These are phyloP conservation scores for Melanogaster broomeanus DNA, from an alignment of 768 basidiomycete species.

Conservation along the genomic window DNA sequence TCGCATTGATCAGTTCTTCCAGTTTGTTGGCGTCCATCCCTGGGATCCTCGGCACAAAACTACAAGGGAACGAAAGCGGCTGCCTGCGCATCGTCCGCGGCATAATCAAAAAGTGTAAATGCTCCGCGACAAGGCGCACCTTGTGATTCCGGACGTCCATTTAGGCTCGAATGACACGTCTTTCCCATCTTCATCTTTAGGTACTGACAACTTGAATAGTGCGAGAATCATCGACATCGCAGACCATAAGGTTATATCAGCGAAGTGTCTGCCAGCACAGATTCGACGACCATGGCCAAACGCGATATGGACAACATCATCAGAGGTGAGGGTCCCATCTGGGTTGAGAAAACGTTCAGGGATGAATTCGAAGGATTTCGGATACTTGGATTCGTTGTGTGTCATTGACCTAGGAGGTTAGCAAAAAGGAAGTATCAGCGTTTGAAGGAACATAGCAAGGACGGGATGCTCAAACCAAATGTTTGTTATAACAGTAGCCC, in stretches of 20 bases:
- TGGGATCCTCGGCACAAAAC: slow-evolving; percentile 11
- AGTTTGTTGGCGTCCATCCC: slow-evolving; percentile 8
- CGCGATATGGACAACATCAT: slow-evolving; percentile 12
- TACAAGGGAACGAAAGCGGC: slow-evolving; percentile 15
- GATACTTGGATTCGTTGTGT: slow-evolving; percentile 31
- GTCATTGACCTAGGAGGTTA: slow-evolving; percentile 13
- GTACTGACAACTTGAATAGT: slow-evolving; percentile 11
- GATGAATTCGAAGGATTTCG: slow-evolving; percentile 35
- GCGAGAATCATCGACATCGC: slow-evolving; percentile 16
- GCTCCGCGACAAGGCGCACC: slow-evolving; percentile 4
- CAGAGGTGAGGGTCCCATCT: slow-evolving; percentile 13
- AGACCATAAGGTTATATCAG: slow-evolving; percentile 13
- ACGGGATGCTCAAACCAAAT: slow-evolving; percentile 22
- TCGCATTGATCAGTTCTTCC: slow-evolving; percentile 8
- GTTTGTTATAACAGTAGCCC: slow-evolving; percentile 28
- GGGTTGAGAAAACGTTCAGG: slow-evolving; percentile 40
- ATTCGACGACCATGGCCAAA: slow-evolving; percentile 24
- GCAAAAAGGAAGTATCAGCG: background rate
- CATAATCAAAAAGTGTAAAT: too few species aligned
- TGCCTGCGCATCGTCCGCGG: slow-evolving; percentile 1
- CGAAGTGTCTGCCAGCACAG: slow-evolving; percentile 22
- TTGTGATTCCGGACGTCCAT: slow-evolving; percentile 14
- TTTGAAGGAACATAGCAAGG: too few species aligned
- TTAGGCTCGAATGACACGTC: slow-evolving; percentile 9
- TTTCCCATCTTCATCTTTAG: slow-evolving; percentile 12